Evolutionary conservation across 768 basidiomycete genomes (phyloP).

Genomic region (Serendipita sp.): DNA sequence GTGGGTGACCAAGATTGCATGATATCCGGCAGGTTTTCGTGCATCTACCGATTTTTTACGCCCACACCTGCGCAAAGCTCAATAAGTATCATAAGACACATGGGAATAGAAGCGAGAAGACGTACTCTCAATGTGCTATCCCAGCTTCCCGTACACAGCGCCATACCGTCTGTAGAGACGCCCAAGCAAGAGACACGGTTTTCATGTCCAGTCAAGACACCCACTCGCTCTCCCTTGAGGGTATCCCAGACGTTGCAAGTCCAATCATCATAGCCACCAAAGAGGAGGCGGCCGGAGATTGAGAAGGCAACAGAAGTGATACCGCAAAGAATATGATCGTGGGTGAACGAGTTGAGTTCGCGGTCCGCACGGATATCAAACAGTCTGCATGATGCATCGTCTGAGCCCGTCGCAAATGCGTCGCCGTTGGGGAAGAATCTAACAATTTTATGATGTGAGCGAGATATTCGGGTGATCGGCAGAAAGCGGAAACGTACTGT

Average conservation of each 20-base stretch:
- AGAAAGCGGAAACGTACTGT: slow-evolving; percentile 34
- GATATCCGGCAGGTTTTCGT: too few relatives aligned
- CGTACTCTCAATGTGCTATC: slow-evolving; percentile 89
- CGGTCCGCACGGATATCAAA: slow-evolving; percentile 98
- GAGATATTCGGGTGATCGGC: slow-evolving; percentile 8
- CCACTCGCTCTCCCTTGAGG: slow-evolving; percentile 93
- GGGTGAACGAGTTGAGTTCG: slow-evolving; percentile 91
- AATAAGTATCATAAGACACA: slow-evolving; percentile 11
- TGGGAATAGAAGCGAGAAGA: slow-evolving; percentile 12
- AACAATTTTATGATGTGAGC: slow-evolving; percentile 11
- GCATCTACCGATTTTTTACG: slow-evolving; percentile 27
- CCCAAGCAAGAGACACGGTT: slow-evolving; percentile 95
- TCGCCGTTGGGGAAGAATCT: slow-evolving; percentile 99
- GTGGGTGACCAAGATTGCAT: too few relatives aligned
- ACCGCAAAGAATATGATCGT: slow-evolving; percentile 97
- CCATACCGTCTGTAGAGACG: slow-evolving; percentile 93
- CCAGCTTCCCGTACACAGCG: slow-evolving; percentile 97
- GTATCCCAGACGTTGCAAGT: slow-evolving; percentile 99
- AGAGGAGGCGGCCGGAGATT: slow-evolving; percentile 89
- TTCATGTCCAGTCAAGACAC: slow-evolving; percentile 94
- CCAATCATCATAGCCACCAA: slow-evolving; percentile 99
- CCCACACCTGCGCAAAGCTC: slow-evolving; percentile 54
- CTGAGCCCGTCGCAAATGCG: slow-evolving; percentile 96
- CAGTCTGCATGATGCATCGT: slow-evolving; percentile 94
- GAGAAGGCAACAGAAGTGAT: slow-evolving; percentile 99